These are phyloP conservation scores for Nymphaea colorata DNA, from an alignment of 164 flowering plant genomes.

Conservation along the genomic window DNA sequence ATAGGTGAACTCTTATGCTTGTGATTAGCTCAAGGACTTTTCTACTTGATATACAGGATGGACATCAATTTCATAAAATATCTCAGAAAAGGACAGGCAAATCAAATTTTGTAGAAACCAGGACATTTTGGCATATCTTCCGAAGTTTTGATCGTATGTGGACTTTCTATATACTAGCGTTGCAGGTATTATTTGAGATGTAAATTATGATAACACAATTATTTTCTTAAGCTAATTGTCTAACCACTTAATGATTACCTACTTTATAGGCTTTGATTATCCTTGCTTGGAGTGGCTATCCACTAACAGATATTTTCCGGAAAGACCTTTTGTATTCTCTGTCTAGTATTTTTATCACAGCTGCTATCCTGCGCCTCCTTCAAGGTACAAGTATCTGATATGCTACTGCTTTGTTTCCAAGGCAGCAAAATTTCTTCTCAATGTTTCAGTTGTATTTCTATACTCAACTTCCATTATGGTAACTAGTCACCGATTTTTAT, in stretches of 20 bases:
- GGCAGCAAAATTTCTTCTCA: too few relatives aligned
- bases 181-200: conserved; percentile 50
- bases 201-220: background rate
- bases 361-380: conserved; percentile 71
- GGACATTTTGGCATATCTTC: conserved; percentile 88
- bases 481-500: too few relatives aligned
- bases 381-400: conserved; percentile 38
- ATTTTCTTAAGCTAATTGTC: background rate
- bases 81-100: conserved; percentile 59
- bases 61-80: conserved; percentile 20
- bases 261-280: conserved; percentile 63
- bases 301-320: conserved; percentile 36
- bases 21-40: too few relatives aligned
- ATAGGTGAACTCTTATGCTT: too few relatives aligned
- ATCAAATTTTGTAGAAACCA: conserved; percentile 89
- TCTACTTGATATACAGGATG: conserved; percentile 33
- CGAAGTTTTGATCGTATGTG: conserved; percentile 86
- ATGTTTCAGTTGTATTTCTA: too few relatives aligned
- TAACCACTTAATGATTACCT: background rate
- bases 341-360: conserved; percentile 89
- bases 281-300: conserved; percentile 52
- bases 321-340: conserved; percentile 44
- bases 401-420: too few relatives aligned
- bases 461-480: too few relatives aligned
- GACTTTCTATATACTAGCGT: conserved; percentile 73